Conservation (phyloP, 2,329 filamentous ascomycete genomes). For the Lomentospora prolificans region DNA sequence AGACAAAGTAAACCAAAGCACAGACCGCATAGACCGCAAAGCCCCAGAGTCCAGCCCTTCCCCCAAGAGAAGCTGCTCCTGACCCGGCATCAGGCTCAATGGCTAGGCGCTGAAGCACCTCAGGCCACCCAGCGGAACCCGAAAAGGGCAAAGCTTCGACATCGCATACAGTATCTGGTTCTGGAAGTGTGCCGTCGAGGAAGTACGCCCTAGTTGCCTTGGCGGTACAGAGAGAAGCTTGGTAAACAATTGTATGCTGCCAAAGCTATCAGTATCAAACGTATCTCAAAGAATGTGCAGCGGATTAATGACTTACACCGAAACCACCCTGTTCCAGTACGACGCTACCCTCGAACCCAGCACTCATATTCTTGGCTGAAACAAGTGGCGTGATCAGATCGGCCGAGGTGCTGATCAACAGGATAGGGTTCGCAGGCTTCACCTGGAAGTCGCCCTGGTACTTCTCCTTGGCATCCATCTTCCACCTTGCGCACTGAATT, state of each 20-base stretch:
- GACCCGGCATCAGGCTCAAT: too few species aligned
- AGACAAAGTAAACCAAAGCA: too few species aligned
- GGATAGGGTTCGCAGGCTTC: slow-evolving; percentile 22
- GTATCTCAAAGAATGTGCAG: background rate
- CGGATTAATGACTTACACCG: slow-evolving; percentile 22
- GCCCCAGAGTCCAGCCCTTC: too few species aligned
- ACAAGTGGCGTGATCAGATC: slow-evolving; percentile 28
- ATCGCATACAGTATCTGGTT: slow-evolving; percentile 21
- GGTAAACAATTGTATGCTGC: slow-evolving; percentile 8
- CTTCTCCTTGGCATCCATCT: slow-evolving; percentile 24
- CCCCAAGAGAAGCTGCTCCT: too few species aligned
- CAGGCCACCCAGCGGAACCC: too few species aligned
- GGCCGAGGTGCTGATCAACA: slow-evolving; percentile 27
- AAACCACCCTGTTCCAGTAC: slow-evolving; percentile 25
- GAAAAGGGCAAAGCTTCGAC: slow-evolving; percentile 11
- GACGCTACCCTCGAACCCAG: slow-evolving; percentile 25
- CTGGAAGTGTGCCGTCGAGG: slow-evolving; percentile 22
- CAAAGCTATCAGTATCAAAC: background rate
- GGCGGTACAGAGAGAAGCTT: slow-evolving; percentile 22
- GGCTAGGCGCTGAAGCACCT: too few species aligned
- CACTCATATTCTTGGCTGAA: slow-evolving; percentile 26
- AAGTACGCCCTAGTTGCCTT: slow-evolving; percentile 21
- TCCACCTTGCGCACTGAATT: slow-evolving; percentile 27
- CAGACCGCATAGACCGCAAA: too few species aligned
- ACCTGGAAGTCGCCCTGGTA: slow-evolving; percentile 22